phyloP scores from a whole-genome alignment of 768 basidiomycete genomes.

The Fistulinella prunicolor region DNA sequence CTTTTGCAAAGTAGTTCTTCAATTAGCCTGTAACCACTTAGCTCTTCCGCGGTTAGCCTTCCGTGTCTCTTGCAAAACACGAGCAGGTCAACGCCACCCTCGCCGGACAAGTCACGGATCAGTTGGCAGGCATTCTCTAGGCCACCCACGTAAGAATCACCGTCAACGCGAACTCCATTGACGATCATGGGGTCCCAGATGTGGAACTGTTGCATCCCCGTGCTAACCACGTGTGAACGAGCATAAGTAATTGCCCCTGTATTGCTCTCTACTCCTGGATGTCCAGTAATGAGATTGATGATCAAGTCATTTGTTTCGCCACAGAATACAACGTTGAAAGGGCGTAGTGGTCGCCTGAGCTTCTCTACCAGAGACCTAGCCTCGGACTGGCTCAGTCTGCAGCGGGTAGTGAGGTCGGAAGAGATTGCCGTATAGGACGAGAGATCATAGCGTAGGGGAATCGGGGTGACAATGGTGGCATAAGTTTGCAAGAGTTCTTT shows the following conservation, averaged over 20 bases:
- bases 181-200: no score
- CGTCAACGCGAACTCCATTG: no score
- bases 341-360: neutral
- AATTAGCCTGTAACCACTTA: no score
- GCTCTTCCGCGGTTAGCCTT: no score
- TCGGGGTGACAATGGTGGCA: neutral
- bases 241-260: no score
- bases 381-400: neutral
- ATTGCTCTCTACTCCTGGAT: no score
- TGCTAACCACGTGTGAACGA: no score
- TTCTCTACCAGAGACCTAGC: neutral
- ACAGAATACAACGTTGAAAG: constrained; percentile 32
- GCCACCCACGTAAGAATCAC: neutral
- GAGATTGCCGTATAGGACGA: neutral
- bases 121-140: constrained; percentile 16
- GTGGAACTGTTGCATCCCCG: no score
- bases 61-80: no score
- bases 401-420: neutral
- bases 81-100: constrained; percentile 31
- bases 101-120: constrained; percentile 16
- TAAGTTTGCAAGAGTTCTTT: no score
- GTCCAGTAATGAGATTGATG: no score
- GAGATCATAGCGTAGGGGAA: neutral
- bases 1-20: no score
- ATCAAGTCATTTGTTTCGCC: constrained; percentile 11